These are phyloP conservation scores for Alternaria alternata DNA, from an alignment of 2,329 filamentous ascomycete genomes.

Conservation along the genomic window DNA sequence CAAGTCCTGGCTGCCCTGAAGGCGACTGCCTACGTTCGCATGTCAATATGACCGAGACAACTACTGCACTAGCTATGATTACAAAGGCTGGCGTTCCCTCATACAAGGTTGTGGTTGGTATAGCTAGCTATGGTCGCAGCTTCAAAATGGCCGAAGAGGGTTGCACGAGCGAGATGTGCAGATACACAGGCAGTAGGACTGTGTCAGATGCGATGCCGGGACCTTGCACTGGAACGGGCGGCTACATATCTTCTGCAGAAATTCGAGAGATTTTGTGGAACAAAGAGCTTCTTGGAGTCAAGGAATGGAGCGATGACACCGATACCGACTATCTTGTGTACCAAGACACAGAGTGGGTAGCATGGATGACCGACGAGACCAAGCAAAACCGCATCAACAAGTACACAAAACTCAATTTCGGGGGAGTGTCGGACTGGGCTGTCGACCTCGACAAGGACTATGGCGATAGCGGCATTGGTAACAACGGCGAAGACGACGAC, in stretches of 20 bases:
- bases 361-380: neutral
- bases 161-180: constrained; percentile 48
- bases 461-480: no score
- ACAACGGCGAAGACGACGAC: no score
- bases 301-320: neutral
- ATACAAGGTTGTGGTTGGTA: constrained; percentile 46
- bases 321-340: no score
- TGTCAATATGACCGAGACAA: constrained; percentile 52
- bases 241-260: constrained; percentile 54
- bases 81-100: constrained; percentile 46
- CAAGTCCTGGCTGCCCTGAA: constrained; percentile 36
- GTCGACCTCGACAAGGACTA: neutral
- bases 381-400: neutral
- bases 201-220: constrained; percentile 45
- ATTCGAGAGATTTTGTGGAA: constrained; percentile 27
- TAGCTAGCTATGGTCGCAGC: constrained; percentile 46
- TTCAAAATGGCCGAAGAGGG: constrained; percentile 45
- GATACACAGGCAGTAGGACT: constrained; percentile 39
- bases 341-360: no score
- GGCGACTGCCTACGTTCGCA: constrained; percentile 46
- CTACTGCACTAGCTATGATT: constrained; percentile 47
- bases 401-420: neutral
- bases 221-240: constrained; percentile 50
- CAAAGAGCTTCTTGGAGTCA: no score
- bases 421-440: neutral